Evolutionary conservation across 2,329 filamentous ascomycete species (phyloP), one percentile per base, ranked within the genome.

Genomic region (Verticillium isaacii): DNA sequence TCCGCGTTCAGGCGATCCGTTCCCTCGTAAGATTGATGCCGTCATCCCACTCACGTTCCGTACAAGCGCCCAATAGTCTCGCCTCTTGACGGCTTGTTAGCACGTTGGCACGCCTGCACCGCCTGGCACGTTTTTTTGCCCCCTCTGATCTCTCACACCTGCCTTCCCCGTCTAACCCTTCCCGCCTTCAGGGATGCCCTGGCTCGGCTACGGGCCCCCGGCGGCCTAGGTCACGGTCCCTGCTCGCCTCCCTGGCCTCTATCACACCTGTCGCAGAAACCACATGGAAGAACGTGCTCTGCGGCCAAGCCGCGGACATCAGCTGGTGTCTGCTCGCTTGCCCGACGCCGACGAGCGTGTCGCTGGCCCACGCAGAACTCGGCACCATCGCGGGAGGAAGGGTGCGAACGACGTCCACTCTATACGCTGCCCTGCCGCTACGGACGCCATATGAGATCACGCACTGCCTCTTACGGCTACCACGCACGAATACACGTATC

Each of bases 121-220:
- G 63, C 62, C 55, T 65, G 52, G 59, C 63, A 65, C 62, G 63
- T 64, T 64, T 60, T 64, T 64, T 60, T 45, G 59, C 60, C 61
- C 52, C 55, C 11, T 57, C 29, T 25, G 45, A 23, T 52, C 45
- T 34, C n/a, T 65, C 54, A 60, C 54, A 60, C 45, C 45, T 58
- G 56, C 57, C 58, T 59, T 60, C 59, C 63, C 63, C 63, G 62
- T 65, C 63, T 60, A 63, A 63, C 63, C 57, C 63, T 65, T 65
- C 62, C 63, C 63, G 63, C 56, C 60, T 57, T 39, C 57, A 62
- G 57, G 63, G 62, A 60, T 61, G 59, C 62, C 60, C 57, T 52
- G 45, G 45, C 45, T 52, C 45, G 45, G 45, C 45, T 52, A 23
- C 19, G 19, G 19, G 45, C 45, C 45, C 19, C 45, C 45, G 19